These are phyloP conservation scores for Plantago lanceolata DNA, from an alignment of 305 asterid genomes.

Conservation along the genomic window DNA sequence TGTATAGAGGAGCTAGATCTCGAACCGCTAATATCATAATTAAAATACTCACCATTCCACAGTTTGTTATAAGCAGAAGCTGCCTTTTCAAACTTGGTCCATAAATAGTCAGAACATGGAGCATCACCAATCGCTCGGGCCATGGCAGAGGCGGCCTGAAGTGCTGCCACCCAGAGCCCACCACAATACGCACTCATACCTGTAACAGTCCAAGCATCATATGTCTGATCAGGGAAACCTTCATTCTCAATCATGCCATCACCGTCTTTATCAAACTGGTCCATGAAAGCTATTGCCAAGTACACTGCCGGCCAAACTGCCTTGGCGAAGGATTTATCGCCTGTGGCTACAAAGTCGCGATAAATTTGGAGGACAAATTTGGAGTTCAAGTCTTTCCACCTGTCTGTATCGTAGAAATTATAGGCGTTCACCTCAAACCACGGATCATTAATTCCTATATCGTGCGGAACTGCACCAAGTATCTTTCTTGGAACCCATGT, in stretches of 20 bases:
- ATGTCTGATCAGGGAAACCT: constrained; percentile 75
- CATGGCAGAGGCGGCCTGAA: constrained; percentile 68
- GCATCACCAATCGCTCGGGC: constrained; percentile 60
- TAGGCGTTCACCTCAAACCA: constrained; percentile 81
- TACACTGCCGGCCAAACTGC: constrained; percentile 86
- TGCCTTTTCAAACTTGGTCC: constrained; percentile 59
- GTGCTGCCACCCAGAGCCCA: constrained; percentile 76
- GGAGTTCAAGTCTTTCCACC: constrained; percentile 84
- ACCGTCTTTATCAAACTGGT: constrained; percentile 70
- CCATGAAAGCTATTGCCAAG: constrained; percentile 75
- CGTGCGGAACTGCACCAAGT: constrained; percentile 87
- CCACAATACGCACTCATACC: constrained; percentile 73
- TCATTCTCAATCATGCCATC: constrained; percentile 88
- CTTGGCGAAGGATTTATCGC: constrained; percentile 53
- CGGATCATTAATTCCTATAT: constrained; percentile 73
- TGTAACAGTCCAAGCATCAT: constrained; percentile 61
- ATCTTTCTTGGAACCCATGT: constrained; percentile 49
- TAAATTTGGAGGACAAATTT: constrained; percentile 79
- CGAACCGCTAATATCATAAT: constrained; percentile 48
- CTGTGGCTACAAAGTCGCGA: constrained; percentile 64
- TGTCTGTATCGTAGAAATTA: constrained; percentile 56
- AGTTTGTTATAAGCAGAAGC: constrained; percentile 44
- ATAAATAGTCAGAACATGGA: constrained; percentile 51
- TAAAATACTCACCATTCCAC: constrained; percentile 76
- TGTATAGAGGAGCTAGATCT: constrained; percentile 57